These are phyloP conservation scores for Magnusiomyces ingens DNA, from an alignment of 1,139 yeast genomes.

Conservation along the genomic window DNA sequence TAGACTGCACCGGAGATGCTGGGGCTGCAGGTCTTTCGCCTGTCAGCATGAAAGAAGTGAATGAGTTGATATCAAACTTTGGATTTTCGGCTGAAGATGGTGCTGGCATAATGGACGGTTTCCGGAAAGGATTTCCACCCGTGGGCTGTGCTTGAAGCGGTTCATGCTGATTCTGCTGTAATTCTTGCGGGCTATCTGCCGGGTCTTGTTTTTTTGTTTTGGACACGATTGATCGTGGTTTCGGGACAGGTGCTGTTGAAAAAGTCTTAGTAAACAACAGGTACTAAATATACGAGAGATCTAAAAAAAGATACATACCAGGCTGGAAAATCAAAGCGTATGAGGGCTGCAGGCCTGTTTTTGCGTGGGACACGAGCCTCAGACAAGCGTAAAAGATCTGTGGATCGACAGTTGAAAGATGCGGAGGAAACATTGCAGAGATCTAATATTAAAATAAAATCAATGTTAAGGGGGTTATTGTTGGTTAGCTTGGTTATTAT, in stretches of 20 bases:
- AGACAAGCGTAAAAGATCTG: slow-evolving; percentile 37
- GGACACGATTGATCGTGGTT: slow-evolving; percentile 33
- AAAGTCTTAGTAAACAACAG: neutral
- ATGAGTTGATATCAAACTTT: slow-evolving; percentile 33
- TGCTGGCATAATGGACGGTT: slow-evolving; percentile 14
- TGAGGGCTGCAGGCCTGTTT: slow-evolving; percentile 29
- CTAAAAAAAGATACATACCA: slow-evolving; percentile 18
- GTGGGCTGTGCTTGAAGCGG: slow-evolving; percentile 9
- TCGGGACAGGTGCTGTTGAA: slow-evolving; percentile 33
- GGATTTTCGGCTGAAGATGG: slow-evolving; percentile 13
- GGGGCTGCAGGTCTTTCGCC: slow-evolving; percentile 26
- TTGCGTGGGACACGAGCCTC: slow-evolving; percentile 35
- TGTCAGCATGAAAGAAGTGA: slow-evolving; percentile 32
- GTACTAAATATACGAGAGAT: slow-evolving; percentile 16
- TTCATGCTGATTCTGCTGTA: neutral
- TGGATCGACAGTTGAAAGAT: slow-evolving; percentile 34
- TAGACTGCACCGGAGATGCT: slow-evolving; percentile 3
- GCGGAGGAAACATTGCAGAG: slow-evolving; percentile 26
- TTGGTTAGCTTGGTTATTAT: no score
- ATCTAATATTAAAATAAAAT: slow-evolving; percentile 18
- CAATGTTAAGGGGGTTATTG: no score
- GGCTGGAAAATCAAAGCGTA: slow-evolving; percentile 27
- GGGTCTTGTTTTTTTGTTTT: slow-evolving; percentile 26
- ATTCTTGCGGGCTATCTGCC: neutral
- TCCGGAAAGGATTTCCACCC: slow-evolving; percentile 27